Base-by-base conservation (phyloP, 805 yeast species). In the Kuraishia piskuri region DNA sequence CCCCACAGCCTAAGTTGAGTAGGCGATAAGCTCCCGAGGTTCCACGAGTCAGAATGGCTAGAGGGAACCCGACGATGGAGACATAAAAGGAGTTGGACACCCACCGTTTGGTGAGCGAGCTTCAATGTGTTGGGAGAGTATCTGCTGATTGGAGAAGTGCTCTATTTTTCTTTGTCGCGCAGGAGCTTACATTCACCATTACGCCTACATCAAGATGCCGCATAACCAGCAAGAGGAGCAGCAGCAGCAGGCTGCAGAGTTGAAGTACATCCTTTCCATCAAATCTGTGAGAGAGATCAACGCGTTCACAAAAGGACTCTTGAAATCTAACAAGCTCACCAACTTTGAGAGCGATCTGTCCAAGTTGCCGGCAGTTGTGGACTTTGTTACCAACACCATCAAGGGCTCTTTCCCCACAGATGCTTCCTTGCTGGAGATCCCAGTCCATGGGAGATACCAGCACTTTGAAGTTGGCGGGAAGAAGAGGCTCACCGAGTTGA, bases 381-480 rank as follows among this genome's bases (percentile, higher is more conserved):
- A 70, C 4, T 81, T 68, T 60, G 77, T 82, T 4, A 62, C 70
- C 48, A 62, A 65, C 3, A 73, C 83, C 14, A 74, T 80, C 52
- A 63, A 63, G 19, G 65, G 74, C 12, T 77, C 77, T 48, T 83
- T 75, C 56, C 75, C 74, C 0, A 66, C 71, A 2, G 66, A 75
- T 10, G 68, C 63, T 36, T 56, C 65, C 23, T 74, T 74, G 37
- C 60, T 63, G 2, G 57, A 64, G 1, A 83, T 83, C 52, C 87
- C 88, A 3, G 81, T 84, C 8, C 88, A 83, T 63, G 88, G 88
- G 1, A 71, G 88, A 53, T 82, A 83, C 79, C 86, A 81, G 59
- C 88, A 83, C 63, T 73, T 83, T 60, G 80, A 82, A 59, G 79
- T 75, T 36, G 78, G 79, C 44, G 74, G 70, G n/a, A 60, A 62